Conservation (phyloP, 768 basidiomycete species). For the Cystofilobasidium capitatum region DNA sequence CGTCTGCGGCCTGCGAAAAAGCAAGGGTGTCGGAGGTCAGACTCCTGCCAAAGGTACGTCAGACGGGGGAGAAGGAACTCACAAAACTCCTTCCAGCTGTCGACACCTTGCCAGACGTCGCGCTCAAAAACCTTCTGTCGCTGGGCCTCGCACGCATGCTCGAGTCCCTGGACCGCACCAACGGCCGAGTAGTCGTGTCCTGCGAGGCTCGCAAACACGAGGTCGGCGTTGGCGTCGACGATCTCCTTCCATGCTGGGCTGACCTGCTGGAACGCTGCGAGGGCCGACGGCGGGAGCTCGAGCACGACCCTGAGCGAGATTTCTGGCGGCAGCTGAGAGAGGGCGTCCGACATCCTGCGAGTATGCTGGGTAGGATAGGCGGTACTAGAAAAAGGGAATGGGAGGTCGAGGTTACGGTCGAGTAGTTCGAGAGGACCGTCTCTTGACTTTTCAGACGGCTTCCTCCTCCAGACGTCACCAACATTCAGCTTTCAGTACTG, state of each 20-base stretch:
- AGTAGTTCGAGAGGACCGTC: no score
- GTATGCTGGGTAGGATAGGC: no score
- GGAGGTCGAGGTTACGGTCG: no score
- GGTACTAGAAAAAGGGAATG: no score
- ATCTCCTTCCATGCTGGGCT: neutral
- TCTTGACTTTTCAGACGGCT: no score
- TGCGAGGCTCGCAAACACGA: neutral
- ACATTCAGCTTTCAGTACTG: no score
- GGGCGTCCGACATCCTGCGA: no score
- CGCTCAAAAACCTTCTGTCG: neutral
- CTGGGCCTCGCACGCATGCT: neutral
- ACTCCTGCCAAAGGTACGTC: neutral
- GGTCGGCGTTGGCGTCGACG: constrained; percentile 5
- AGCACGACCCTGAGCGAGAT: constrained; percentile 4
- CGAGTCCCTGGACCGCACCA: neutral
- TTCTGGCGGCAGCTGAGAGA: constrained; percentile 9
- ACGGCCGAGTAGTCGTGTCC: neutral
- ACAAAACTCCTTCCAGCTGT: constrained; percentile 7
- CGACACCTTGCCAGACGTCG: neutral
- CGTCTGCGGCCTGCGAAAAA: neutral
- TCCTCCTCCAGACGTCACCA: no score
- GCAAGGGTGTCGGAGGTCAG: neutral
- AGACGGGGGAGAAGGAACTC: neutral
- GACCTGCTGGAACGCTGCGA: neutral
- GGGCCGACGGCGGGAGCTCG: neutral